These are phyloP conservation scores for Boletellus emodensis DNA, from an alignment of 768 basidiomycete genomes.

Conservation along the genomic window DNA sequence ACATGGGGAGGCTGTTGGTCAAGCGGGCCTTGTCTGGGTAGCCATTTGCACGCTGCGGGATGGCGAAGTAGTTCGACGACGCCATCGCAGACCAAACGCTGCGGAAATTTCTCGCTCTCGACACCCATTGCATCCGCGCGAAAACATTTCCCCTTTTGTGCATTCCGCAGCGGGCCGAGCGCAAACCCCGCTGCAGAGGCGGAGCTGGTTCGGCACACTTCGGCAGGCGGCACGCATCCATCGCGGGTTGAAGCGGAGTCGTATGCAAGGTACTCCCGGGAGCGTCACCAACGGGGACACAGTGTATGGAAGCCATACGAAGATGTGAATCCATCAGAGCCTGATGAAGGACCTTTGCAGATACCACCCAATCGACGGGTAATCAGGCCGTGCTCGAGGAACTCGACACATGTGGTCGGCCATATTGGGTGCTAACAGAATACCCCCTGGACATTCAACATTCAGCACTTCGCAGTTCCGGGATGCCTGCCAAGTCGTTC, in stretches of 20 bases:
- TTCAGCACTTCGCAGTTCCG: constrained; percentile 72
- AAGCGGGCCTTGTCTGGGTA: constrained; percentile 41
- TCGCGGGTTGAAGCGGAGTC: too few species aligned
- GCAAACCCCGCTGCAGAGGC: constrained; percentile 25
- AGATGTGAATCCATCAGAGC: too few species aligned
- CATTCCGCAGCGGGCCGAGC: constrained; percentile 19
- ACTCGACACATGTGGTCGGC: too few species aligned
- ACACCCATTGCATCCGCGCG: constrained; percentile 8
- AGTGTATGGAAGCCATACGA: too few species aligned
- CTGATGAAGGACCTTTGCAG: too few species aligned
- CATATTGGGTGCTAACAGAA: constrained; percentile 53
- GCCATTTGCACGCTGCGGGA: constrained; percentile 44
- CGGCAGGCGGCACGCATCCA: too few species aligned
- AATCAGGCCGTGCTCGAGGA: too few species aligned
- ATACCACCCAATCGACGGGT: too few species aligned
- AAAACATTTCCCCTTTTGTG: constrained; percentile 26
- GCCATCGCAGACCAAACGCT: constrained; percentile 31
- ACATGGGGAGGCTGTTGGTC: constrained; percentile 43
- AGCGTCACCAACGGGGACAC: too few species aligned
- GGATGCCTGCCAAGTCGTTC: constrained; percentile 76
- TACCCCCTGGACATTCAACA: too few species aligned
- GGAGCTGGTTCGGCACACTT: constrained; percentile 61
- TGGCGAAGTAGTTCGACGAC: constrained; percentile 46
- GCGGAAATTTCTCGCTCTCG: constrained; percentile 16
- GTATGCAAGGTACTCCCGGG: too few species aligned